phyloP scores from a whole-genome alignment of 129 eudicot genomes.

The Tanacetum coccineum region DNA sequence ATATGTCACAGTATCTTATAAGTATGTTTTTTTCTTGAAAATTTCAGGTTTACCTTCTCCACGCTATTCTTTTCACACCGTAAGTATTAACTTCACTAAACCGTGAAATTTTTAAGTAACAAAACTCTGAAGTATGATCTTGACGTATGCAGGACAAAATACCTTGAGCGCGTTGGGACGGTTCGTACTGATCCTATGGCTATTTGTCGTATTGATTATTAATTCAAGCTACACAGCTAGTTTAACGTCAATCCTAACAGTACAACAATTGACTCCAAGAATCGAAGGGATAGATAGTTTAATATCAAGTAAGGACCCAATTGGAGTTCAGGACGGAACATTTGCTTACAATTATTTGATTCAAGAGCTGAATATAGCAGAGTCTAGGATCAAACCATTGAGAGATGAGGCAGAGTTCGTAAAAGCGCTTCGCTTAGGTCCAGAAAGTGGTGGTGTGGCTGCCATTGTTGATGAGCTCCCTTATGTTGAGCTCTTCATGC shows the following conservation, averaged over 20 bases:
- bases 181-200: neutral
- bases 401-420: constrained; percentile 35
- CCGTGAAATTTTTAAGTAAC: neutral
- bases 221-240: constrained; percentile 66
- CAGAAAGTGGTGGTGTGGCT: constrained; percentile 56
- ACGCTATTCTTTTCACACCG: constrained; percentile 36
- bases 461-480: constrained; percentile 70
- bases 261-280: constrained; percentile 49
- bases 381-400: constrained; percentile 45
- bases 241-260: constrained; percentile 60
- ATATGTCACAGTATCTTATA: neutral
- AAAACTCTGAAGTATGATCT: neutral
- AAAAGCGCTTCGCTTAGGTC: constrained; percentile 49
- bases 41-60: constrained; percentile 34
- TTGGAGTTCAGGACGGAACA: constrained; percentile 53
- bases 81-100: neutral
- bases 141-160: neutral
- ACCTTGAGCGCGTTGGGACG: neutral
- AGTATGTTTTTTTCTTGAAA: neutral
- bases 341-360: constrained; percentile 47
- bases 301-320: constrained; percentile 36
- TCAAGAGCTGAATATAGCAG: constrained; percentile 38
- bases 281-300: constrained; percentile 57
- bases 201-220: constrained; percentile 27
- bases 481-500: constrained; percentile 50